Evolutionary conservation across 139 green algal species (phyloP).

Genomic region (Auxenochlorella pyrenoidosa): DNA sequence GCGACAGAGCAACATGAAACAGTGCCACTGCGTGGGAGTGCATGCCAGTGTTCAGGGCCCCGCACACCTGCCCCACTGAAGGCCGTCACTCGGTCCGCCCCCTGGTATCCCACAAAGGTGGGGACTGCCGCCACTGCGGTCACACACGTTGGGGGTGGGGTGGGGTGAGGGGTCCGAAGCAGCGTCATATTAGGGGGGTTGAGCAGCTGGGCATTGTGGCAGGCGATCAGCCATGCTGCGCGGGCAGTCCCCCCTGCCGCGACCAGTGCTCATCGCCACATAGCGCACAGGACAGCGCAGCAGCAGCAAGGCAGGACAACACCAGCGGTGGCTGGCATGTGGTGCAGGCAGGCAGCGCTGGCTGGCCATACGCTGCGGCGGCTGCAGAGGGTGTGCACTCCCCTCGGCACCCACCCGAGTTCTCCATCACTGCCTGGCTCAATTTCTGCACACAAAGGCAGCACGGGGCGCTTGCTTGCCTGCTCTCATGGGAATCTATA

Average conservation of each 20-base stretch:
- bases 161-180: neutral
- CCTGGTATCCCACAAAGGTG: conserved; percentile 62
- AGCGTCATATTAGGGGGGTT: too few relatives aligned
- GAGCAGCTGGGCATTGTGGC: neutral
- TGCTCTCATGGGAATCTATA: too few relatives aligned
- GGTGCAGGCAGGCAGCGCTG: too few relatives aligned
- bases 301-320: neutral
- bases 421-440: conserved; percentile 1
- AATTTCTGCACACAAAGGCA: neutral
- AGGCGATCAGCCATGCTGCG: neutral
- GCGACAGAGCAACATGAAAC: too few relatives aligned
- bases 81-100: conserved; percentile 38
- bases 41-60: neutral
- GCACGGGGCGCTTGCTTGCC: too few relatives aligned
- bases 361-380: too few relatives aligned
- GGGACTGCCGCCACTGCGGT: conserved; percentile 61
- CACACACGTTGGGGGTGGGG: neutral
- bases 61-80: conserved; percentile 64
- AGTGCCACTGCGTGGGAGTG: neutral
- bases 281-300: neutral
- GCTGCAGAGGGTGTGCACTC: too few relatives aligned
- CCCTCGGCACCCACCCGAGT: conserved; percentile 6
- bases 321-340: too few relatives aligned
- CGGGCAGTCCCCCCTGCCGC: too few relatives aligned
- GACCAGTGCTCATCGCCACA: too few relatives aligned